Evolutionary conservation across 2,329 filamentous ascomycete genomes (phyloP), one percentile per base, ranked within the genome.

Genomic region (Septoria petroselini): DNA sequence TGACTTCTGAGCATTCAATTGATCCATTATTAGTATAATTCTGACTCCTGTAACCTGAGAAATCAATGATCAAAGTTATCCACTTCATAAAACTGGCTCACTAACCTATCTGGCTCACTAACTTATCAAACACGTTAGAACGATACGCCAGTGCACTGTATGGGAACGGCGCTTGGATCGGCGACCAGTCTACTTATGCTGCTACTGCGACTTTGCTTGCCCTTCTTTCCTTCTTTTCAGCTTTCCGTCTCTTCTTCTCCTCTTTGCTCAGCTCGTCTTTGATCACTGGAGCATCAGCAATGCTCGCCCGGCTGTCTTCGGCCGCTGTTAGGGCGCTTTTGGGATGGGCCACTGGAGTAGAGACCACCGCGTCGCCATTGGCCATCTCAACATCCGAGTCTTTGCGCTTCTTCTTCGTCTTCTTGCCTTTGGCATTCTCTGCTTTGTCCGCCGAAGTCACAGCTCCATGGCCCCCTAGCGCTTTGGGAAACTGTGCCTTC

Each of bases 401-500:
- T 43, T 61, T 64, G 27, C 65, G 62, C 59, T 70, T 71, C 62
- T 70, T 71, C 34, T 63, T 63, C 1, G 65, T 56, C 40, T 63
- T 65, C 39, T 66, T 49, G 7, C 49, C 43, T 34, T 62, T 64
- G 3, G 55, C 59, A 17, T 58, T 64, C 27, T 69, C 64, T 25
- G 62, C 65, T 50, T 68, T 70, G 34, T 72, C 64, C 62, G 75
- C 76, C 53, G 70, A 67, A n/a, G 53, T 55, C 62, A 74, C 76
- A 18, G 50, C 58, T 12, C 57, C 58, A 50, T 61, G 51, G 12
- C 42, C 59, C 17, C 59, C 61, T 6, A 62, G 49, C 8, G 58
- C 48, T 35, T 54, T 57, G 21, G 59, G 61, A 27, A 66, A 66
- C 48, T 62, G 61, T 9, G 57, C 50, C 15, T 25, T 45, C 39